A percentile compares a stretch with the other conserved stretches of the same genome.
These are phyloP conservation scores for Apiospora malaysiana DNA, from an alignment of 2,329 filamentous ascomycete genomes.

Conservation along the genomic window DNA sequence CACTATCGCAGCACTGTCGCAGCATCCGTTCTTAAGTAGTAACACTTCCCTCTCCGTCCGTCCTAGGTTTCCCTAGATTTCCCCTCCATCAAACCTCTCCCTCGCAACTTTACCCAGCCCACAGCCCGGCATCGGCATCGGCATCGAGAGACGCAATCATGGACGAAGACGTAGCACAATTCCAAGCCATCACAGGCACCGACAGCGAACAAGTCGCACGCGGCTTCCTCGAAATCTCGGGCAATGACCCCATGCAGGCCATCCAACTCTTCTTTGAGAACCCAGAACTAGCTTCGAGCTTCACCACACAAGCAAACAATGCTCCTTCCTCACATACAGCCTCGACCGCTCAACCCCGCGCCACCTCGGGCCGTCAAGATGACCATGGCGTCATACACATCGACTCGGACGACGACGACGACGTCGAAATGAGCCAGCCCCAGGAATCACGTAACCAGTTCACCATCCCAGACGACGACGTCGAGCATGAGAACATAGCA, in stretches of 20 bases:
- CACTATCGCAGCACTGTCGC: conserved; percentile 1
- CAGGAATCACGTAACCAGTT: conserved; percentile 45
- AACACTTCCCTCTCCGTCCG: background rate
- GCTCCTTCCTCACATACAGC: conserved; percentile 43
- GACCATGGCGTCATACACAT: conserved; percentile 71
- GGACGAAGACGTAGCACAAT: conserved; percentile 78
- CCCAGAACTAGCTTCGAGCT: conserved; percentile 68
- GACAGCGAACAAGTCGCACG: conserved; percentile 71
- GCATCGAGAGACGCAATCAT: conserved; percentile 47
- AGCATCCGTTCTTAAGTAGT: background rate
- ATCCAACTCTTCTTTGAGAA: conserved; percentile 91
- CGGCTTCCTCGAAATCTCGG: conserved; percentile 85
- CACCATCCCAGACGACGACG: conserved; percentile 38
- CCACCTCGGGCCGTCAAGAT: conserved; percentile 52
- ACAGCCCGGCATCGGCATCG: background rate
- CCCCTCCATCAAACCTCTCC: background rate
- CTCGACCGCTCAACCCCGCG: conserved; percentile 38
- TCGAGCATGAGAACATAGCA: conserved; percentile 41
- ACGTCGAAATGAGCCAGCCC: conserved; percentile 47
- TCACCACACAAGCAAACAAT: conserved; percentile 44
- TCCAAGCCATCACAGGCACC: conserved; percentile 81
- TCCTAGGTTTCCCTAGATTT: background rate
- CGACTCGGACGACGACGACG: conserved; percentile 74
- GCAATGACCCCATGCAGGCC: conserved; percentile 82
- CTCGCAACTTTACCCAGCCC: background rate